Evolutionary conservation across 2,329 filamentous ascomycete species (phyloP).

Genomic region (Aspergillus glaucus): DNA sequence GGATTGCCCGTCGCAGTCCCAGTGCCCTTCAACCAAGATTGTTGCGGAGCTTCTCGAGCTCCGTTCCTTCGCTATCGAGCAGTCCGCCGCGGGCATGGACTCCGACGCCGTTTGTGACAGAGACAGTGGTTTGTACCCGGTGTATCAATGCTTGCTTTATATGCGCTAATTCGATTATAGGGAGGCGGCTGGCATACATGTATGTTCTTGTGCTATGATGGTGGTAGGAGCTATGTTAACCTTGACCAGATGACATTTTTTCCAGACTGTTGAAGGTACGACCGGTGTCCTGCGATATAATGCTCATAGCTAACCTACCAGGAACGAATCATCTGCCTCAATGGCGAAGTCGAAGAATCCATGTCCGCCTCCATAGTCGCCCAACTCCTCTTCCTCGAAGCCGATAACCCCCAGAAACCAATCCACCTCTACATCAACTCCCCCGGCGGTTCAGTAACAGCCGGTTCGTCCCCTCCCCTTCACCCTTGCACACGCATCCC

Average conservation of each 20-base stretch:
- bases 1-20: slow-evolving; percentile 6
- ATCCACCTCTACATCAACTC: slow-evolving; percentile 99
- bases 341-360: slow-evolving; percentile 82
- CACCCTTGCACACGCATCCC: not conserved
- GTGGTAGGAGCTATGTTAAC: slow-evolving; percentile 3
- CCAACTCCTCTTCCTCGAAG: slow-evolving; percentile 95
- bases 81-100: slow-evolving; percentile 39
- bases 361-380: slow-evolving; percentile 92
- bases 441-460: slow-evolving; percentile 85
- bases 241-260: slow-evolving; percentile 65
- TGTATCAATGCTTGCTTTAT: too few species aligned
- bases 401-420: slow-evolving; percentile 86
- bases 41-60: slow-evolving; percentile 26
- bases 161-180: slow-evolving; percentile 38
- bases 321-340: slow-evolving; percentile 92
- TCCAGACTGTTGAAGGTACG: slow-evolving; percentile 68
- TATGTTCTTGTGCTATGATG: slow-evolving; percentile 38
- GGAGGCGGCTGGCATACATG: slow-evolving; percentile 72
- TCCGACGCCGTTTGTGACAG: slow-evolving; percentile 50
- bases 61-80: slow-evolving; percentile 18
- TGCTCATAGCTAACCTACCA: slow-evolving; percentile 25
- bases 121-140: slow-evolving; percentile 47
- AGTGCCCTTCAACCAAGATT: slow-evolving; percentile 4
- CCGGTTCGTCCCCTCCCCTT: slow-evolving; percentile 44
- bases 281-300: slow-evolving; percentile 23